Evolutionary conservation across 2,329 filamentous ascomycete species (phyloP), one percentile per base, ranked within the genome.

Genomic region (Fusarium azukiicola): DNA sequence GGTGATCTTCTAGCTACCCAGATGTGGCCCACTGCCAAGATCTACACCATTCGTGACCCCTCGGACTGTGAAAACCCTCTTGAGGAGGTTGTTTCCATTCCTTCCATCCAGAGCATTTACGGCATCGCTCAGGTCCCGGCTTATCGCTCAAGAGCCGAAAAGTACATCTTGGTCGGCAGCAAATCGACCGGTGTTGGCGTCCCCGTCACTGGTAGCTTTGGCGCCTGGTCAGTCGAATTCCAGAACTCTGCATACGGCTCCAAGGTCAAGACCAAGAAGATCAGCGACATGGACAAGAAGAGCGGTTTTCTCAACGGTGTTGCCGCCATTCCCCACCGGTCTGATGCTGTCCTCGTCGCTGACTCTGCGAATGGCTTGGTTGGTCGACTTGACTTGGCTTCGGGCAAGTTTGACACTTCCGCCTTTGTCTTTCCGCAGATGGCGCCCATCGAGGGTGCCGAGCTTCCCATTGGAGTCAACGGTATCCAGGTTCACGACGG

Each of bases 381-480:
- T 36, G 71, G 73, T 12, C 73, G 64, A 13, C 69, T 78, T 17
- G 54, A 79, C 50, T 9, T 75, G 21, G 44, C 46, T 5, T 47
- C 74, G 7, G 75, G 76, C 23, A 23, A 17, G 11, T 77, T 72
- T 56, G 74, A 78, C 17, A 63, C 69, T 11, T 54, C 58, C 8
- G 73, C 73, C 5, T 78, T 76, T 42, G 63, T 70, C n/a, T 76
- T 77, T 46, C 73, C 73, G 4, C 71, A 76, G 56, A 69, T 80
- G 71, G 68, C 49, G 8, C 73, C 74, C 11, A 47, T 68, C 6
- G 16, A 58, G 16, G 44, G 49, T 27, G 69, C 69, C 2, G 14
- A 32, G 12, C 42, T 80, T 3, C 74, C 72, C 16, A 49, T 81
- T 14, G 79, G 79, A 14, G 73, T 81, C 44, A 81, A 81, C 44